Percentiles rank a stretch among this genome's conserved stretches.
Conservation (phyloP, 108 stramenopile genomes). For the Cyclotella baltica region DNA sequence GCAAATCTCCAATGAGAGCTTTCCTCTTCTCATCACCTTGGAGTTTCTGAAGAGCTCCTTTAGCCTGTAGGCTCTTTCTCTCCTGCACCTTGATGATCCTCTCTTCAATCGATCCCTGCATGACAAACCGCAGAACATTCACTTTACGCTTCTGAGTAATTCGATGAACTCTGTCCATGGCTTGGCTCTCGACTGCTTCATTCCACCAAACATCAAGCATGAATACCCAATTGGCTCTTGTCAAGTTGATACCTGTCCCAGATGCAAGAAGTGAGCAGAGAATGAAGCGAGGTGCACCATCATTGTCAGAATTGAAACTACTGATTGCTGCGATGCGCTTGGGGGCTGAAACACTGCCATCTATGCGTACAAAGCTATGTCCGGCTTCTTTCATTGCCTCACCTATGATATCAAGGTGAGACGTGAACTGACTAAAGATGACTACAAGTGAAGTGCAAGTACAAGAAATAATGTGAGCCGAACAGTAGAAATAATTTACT, state of each 20-base stretch:
- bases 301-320: constrained; percentile 42
- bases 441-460: constrained; percentile 15
- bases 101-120: constrained; percentile 60
- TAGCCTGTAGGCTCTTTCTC: constrained; percentile 52
- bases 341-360: constrained; percentile 54
- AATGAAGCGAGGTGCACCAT: constrained; percentile 54
- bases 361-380: constrained; percentile 59
- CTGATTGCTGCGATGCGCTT: constrained; percentile 51
- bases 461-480: background rate
- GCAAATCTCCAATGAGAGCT: constrained; percentile 50
- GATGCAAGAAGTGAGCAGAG: constrained; percentile 59
- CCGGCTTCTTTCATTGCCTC: constrained; percentile 51
- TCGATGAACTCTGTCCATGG: constrained; percentile 71
- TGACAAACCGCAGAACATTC: constrained; percentile 51
- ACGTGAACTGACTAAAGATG: constrained; percentile 71
- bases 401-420: constrained; percentile 67
- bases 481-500: background rate
- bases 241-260: constrained; percentile 82
- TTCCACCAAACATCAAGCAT: constrained; percentile 77
- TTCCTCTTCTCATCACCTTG: constrained; percentile 55
- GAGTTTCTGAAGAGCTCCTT: constrained; percentile 57
- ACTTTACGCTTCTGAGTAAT: constrained; percentile 60
- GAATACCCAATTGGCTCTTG: constrained; percentile 66
- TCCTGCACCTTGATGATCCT: constrained; percentile 55
- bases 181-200: constrained; percentile 52